Evolutionary conservation across 2,329 filamentous ascomycete genomes (phyloP).

Genomic region (Colletotrichum simmondsii): DNA sequence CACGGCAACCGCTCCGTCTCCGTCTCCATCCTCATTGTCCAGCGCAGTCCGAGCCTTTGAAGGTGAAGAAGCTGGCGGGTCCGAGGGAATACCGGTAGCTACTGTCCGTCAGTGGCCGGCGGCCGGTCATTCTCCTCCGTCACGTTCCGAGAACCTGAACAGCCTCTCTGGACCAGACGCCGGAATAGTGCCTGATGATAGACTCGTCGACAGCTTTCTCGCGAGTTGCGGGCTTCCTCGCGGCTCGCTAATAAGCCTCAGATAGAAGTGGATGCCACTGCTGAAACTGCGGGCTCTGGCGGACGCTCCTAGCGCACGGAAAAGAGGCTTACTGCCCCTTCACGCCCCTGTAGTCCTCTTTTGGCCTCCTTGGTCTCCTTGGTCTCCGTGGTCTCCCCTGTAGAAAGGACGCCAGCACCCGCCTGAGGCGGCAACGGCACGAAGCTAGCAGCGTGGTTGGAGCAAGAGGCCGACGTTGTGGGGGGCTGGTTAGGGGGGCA

Average conservation of each 20-base stretch:
- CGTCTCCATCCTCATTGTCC: background rate
- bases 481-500: conserved; percentile 12
- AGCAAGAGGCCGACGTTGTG: conserved; percentile 9
- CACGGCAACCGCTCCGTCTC: background rate
- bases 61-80: no score
- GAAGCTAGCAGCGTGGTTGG: conserved; percentile 4
- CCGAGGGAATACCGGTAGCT: background rate
- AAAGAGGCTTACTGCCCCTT: conserved; percentile 1
- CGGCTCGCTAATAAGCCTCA: background rate
- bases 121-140: no score
- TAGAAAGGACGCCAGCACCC: conserved; percentile 9
- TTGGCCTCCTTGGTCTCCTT: background rate
- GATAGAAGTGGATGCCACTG: conserved; percentile 2
- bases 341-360: background rate
- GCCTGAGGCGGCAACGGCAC: conserved; percentile 22
- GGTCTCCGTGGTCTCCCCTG: background rate
- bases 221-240: no score
- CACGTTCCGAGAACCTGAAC: background rate
- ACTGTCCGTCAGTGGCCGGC: no score
- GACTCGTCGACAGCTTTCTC: no score
- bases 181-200: background rate
- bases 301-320: conserved; percentile 26
- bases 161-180: background rate
- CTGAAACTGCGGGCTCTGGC: conserved; percentile 26
- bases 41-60: background rate